Evolutionary conservation across 2,329 filamentous ascomycete genomes (phyloP), one percentile per base, ranked within the genome.

Genomic region (Neopestalotiopsis clavispora): DNA sequence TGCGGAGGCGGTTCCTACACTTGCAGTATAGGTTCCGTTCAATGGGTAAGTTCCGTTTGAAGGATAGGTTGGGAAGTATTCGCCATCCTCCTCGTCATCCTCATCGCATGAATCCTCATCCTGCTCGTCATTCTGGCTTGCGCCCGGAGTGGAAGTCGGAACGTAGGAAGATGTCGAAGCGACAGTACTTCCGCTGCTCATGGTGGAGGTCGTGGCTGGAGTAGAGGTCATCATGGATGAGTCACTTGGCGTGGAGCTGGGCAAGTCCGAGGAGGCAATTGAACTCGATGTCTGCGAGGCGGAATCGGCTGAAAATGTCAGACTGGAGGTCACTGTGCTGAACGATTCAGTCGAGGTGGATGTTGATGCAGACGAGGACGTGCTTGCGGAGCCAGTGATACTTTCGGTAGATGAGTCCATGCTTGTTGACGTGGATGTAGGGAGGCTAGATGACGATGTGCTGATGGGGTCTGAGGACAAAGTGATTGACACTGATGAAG

Each of bases 311-410:
- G 23, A 32, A 34, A 30, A 40, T 23, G 59, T 34, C 12, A 34
- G 23, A 62, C 23, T 28, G 34, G 32, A 14, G 10, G 20, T 14
- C n/a, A 28, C 23, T 28, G 56, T 14, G 42, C 42, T 49, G 42
- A n/a, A 49, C 14, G 42, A n/a, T 4, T 14, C 42, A 49, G 42
- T 49, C 42, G 42, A 13, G 7, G 42, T 49, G 42, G 14, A 13
- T 14, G 42, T n/a, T 2, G 23, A 28, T 28, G 23, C 23, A 49
- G 13, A 49, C 2, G 42, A 49, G 12, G 42, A 49, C 42, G 42
- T n/a, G 45, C 32, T 56, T 52, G 63, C 59, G 28, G 59, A 34
- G 32, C 59, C 38, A 20, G 59, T 62, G 20, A 30, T 62, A 20
- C 14, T 34, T 14, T 14, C 59, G 23, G 2, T 28, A 28, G 23